Conservation (phyloP, 139 green algal species). For the Deuterostichococcus epilithicus region DNA sequence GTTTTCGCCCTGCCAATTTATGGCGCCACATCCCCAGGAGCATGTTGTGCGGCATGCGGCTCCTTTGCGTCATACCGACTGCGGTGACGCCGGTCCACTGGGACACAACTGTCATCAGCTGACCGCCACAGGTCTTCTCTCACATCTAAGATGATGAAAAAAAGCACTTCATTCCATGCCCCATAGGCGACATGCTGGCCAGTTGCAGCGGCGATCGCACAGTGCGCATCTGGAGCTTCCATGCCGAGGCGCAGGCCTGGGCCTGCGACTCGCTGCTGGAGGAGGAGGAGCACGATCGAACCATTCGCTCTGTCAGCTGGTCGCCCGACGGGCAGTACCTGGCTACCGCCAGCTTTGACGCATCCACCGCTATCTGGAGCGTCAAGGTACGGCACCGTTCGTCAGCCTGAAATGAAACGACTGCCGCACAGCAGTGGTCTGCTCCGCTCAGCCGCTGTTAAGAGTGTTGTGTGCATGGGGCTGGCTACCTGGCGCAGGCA, state of each 20-base stretch:
- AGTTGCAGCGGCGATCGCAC: slow-evolving; percentile 87
- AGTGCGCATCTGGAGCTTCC: slow-evolving; percentile 78
- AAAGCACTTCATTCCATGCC: too few relatives aligned
- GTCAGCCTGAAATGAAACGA: too few relatives aligned
- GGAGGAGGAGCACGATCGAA: slow-evolving; percentile 76
- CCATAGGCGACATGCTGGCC: slow-evolving; percentile 77
- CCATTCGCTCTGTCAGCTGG: slow-evolving; percentile 77
- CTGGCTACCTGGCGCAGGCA: too few relatives aligned
- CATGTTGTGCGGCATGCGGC: neutral
- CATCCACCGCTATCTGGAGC: slow-evolving; percentile 80
- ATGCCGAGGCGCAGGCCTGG: slow-evolving; percentile 23
- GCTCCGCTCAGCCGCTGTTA: too few relatives aligned
- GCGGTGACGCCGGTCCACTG: neutral
- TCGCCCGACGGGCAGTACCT: slow-evolving; percentile 72
- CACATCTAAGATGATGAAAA: too few relatives aligned
- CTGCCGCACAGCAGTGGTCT: too few relatives aligned
- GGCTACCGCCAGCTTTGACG: slow-evolving; percentile 88
- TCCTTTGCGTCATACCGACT: neutral
- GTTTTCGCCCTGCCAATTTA: neutral
- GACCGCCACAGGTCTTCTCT: too few relatives aligned
- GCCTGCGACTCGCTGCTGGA: slow-evolving; percentile 61
- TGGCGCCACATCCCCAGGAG: too few relatives aligned
- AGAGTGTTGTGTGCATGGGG: too few relatives aligned
- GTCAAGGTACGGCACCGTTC: too few relatives aligned
- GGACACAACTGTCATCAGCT: neutral